Evolutionary conservation across 2,329 filamentous ascomycete species (phyloP), one percentile per base, ranked within the genome.

Genomic region (Fusarium compactum): DNA sequence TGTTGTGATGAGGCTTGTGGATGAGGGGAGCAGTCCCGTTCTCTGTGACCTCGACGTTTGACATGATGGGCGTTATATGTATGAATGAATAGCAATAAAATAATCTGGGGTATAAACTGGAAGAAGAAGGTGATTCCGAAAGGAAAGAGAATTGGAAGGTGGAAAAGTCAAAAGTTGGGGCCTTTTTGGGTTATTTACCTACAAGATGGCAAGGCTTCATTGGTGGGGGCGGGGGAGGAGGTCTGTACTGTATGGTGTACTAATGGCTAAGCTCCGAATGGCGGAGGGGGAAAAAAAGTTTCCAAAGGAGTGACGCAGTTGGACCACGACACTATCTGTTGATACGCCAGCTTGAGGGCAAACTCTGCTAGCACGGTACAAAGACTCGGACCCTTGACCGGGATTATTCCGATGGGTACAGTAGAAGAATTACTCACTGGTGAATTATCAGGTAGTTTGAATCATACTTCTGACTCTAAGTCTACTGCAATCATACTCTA

Each of bases 41-140:
- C 25, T 43, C 55, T 29, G 55, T 53, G 7, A 43, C 47, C 16
- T 53, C 47, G 4, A 54, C 27, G 55, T 53, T 58, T 24, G 55
- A 58, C 55, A 58, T 58, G 47, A 54, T 44, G 47, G 34, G 38
- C 38, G n/a, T 18, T 48, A 24, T 30, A 12, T 27, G 12, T 51
- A 20, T 53, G 12, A 38, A 51, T 38, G 27, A 45, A 58, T 41
- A 30, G 47, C n/a, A n/a, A 11, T 27, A 18, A 25, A 55, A n/a
- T 9, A 46, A 56, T 29, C 50, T 43, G 50, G 50, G 50, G 50
- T 53, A 53, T 53, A 38, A 38, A 4, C 5, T 53, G 27, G 27
- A 58, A 57, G 54, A 57, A 57, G 54, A 57, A 57, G 54, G 55
- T 54, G 55, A 58, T 41, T 52, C 47, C 47, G 55, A 52, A 41